Evolutionary conservation across 164 flowering plant species (phyloP), one percentile per base, ranked within the genome.

Genomic region (Magnolia officinalis): DNA sequence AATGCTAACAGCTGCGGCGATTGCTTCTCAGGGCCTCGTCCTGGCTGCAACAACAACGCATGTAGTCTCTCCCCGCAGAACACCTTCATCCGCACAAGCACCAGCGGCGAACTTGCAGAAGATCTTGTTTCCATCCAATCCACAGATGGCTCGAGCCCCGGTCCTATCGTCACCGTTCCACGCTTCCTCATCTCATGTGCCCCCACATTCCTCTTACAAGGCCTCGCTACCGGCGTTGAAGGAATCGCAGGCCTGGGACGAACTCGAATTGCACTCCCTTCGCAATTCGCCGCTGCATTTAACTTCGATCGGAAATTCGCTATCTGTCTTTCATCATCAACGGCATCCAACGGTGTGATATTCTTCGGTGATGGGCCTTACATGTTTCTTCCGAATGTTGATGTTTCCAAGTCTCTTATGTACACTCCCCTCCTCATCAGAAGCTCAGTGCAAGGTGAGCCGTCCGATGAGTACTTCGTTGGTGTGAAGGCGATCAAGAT

Each of bases 301-400:
- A 72, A 79, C 51, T 79, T 87, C 72, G 26, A 16, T n/a, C 51
- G 76, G 18, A 85, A 80, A 58, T 87, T 87, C 13, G 86, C 84
- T 2, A 18, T 87, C 6, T 87, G 87, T 63, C 66, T 84, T 0
- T n/a, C 83, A 1, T 72, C 80, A 13, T 72, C 84, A 1, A 50
- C 73, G 0, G 61, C 11, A 55, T 72, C 85, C 1, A 73, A 5
- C 1, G 87, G 87, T n/a, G 85, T 83, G 21, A 31, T 84, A 1
- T 80, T 85, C 65, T 76, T 87, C 4, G 90, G 90, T 0, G 78
- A 78, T 50, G 86, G 79, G 0, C 84, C 87, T 0, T 84, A 85
- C 72, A 75, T 55, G 2, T 51, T 87, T 49, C 82, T 72, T 0
- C 88, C 87, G 0, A 37, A 68, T 16, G 72, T 77, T 2, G 82